phyloP scores from a whole-genome alignment of 208 protist genomes.

The Acanthamoeba healyi region DNA sequence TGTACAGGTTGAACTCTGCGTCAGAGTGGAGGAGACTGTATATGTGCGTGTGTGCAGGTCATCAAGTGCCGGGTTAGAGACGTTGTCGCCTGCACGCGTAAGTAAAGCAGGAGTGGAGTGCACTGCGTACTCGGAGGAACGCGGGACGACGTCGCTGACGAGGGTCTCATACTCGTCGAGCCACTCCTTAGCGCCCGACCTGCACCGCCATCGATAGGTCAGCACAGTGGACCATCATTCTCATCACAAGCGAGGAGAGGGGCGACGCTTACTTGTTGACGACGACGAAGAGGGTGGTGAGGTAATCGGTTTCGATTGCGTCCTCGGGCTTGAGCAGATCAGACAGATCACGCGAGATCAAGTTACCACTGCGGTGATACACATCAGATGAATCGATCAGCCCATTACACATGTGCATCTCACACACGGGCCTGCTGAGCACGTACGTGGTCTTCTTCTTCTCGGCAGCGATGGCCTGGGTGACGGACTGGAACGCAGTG shows the following conservation, averaged over 20 bases:
- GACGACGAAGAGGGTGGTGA: constrained; percentile 87
- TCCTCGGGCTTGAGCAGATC: constrained; percentile 81
- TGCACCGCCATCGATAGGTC: background rate
- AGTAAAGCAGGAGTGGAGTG: background rate
- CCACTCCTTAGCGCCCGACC: constrained; percentile 81
- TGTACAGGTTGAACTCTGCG: constrained; percentile 67
- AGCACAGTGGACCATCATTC: background rate
- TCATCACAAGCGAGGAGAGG: background rate
- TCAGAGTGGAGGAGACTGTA: constrained; percentile 6
- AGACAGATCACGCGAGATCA: constrained; percentile 79
- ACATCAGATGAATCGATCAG: background rate
- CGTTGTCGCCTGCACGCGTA: background rate
- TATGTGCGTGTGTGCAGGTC: background rate
- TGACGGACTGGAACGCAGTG: constrained; percentile 69
- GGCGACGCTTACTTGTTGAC: constrained; percentile 78
- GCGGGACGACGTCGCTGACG: constrained; percentile 82
- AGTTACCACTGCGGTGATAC: constrained; percentile 74
- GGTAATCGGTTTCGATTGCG: constrained; percentile 84
- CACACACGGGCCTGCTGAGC: background rate
- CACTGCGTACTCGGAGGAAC: constrained; percentile 78
- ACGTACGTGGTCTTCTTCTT: constrained; percentile 81
- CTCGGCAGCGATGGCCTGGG: constrained; percentile 77
- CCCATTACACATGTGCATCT: background rate
- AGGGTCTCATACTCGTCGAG: constrained; percentile 81
- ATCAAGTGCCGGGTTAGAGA: background rate